Evolutionary conservation across 192 early-diverging fungal genomes (phyloP).

Genomic region (Linnemannia exigua): DNA sequence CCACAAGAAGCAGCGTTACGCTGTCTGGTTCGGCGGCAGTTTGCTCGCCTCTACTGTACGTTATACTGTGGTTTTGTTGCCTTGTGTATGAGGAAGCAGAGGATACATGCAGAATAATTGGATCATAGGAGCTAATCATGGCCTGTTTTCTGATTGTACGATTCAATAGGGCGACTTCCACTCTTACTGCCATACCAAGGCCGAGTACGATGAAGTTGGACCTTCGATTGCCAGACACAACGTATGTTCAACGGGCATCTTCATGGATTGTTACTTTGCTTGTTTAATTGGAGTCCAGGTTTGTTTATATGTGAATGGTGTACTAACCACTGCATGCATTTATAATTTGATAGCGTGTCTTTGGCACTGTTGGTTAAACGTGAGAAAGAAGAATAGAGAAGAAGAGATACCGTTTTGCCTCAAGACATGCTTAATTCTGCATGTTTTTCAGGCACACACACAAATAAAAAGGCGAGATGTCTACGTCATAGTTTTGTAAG

Average conservation of each 20-base stretch:
- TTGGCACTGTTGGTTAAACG: conserved; percentile 51
- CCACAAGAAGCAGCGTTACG: conserved; percentile 99
- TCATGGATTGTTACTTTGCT: neutral
- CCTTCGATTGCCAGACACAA: conserved; percentile 96
- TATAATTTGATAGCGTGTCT: conserved; percentile 32
- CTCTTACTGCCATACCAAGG: conserved; percentile 95
- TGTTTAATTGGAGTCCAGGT: neutral
- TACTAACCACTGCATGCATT: neutral
- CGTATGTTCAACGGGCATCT: conserved; percentile 8
- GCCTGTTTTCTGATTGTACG: neutral
- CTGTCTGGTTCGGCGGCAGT: conserved; percentile 99
- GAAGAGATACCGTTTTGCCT: neutral
- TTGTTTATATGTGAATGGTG: neutral
- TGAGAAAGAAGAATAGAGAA: neutral
- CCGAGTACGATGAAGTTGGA: conserved; percentile 98
- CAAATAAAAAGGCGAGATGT: neutral
- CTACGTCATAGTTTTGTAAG: neutral
- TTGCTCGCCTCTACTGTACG: conserved; percentile 91
- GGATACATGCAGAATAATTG: neutral
- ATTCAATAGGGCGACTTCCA: conserved; percentile 86
- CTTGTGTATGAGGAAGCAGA: neutral
- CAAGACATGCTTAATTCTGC: neutral
- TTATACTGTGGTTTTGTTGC: neutral
- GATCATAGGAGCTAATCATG: neutral
- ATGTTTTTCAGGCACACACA: neutral